phyloP scores from a whole-genome alignment of 2,329 filamentous ascomycete genomes.

The Raffaelea ambrosiae region DNA sequence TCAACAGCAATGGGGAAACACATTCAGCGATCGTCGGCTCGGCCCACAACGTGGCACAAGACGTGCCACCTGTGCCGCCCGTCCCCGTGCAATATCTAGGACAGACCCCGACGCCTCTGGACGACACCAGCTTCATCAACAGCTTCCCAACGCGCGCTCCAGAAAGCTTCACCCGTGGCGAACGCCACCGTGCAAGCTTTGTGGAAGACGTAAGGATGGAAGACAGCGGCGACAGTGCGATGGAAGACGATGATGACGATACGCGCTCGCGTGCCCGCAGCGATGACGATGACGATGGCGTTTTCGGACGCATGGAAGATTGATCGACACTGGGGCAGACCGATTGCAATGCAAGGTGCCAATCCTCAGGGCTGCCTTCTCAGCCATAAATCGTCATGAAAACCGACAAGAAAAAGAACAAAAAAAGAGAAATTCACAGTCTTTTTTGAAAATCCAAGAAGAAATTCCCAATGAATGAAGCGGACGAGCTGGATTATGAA shows the following conservation, averaged over 20 bases:
- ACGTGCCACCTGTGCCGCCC: slow-evolving; percentile 81
- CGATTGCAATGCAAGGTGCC: too few species aligned
- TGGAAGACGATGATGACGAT: slow-evolving; percentile 60
- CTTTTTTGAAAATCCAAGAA: slow-evolving; percentile 2
- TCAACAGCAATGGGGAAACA: slow-evolving; percentile 57
- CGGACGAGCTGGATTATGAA: too few species aligned
- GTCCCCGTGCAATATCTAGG: slow-evolving; percentile 71
- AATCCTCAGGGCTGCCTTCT: too few species aligned
- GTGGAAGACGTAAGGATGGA: slow-evolving; percentile 58
- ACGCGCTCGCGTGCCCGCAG: slow-evolving; percentile 53
- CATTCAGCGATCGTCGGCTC: slow-evolving; percentile 41
- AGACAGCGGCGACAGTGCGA: slow-evolving; percentile 53
- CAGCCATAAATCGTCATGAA: too few species aligned
- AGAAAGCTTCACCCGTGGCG: slow-evolving; percentile 57
- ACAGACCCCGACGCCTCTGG: slow-evolving; percentile 39
- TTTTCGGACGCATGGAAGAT: slow-evolving; percentile 96
- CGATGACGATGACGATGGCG: slow-evolving; percentile 88
- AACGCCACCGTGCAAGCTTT: slow-evolving; percentile 21
- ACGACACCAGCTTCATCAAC: slow-evolving; percentile 54
- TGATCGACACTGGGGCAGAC: slow-evolving; percentile 30
- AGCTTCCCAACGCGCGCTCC: slow-evolving; percentile 53
- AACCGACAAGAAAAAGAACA: neutral
- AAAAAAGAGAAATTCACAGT: neutral
- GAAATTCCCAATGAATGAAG: too few species aligned
- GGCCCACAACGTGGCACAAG: slow-evolving; percentile 45